phyloP scores from a whole-genome alignment of 2,329 filamentous ascomycete species.

The Alternaria longipes region DNA sequence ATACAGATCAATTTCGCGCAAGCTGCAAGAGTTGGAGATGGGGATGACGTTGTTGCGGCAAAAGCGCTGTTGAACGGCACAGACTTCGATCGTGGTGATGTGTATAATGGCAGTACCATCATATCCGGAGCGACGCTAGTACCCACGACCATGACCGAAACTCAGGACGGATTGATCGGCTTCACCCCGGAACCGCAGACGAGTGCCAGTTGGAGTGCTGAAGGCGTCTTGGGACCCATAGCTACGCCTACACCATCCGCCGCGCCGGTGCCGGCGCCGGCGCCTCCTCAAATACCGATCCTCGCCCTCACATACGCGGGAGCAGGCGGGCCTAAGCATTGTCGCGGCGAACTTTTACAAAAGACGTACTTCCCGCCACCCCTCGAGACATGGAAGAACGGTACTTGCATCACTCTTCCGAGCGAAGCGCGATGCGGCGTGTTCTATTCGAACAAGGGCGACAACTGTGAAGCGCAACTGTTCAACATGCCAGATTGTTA shows the following conservation, averaged over 20 bases:
- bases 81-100: slow-evolving; percentile 40
- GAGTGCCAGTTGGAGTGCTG: slow-evolving; percentile 27
- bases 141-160: slow-evolving; percentile 25
- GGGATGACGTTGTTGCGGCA: slow-evolving; percentile 25
- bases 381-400: slow-evolving; percentile 37
- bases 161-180: slow-evolving; percentile 38
- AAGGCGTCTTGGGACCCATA: slow-evolving; percentile 37
- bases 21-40: slow-evolving; percentile 33
- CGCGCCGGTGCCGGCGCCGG: slow-evolving; percentile 8
- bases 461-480: slow-evolving; percentile 47
- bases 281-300: slow-evolving; percentile 40
- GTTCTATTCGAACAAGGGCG: slow-evolving; percentile 46
- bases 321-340: slow-evolving; percentile 48
- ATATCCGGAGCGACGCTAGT: slow-evolving; percentile 21
- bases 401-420: slow-evolving; percentile 46
- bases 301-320: slow-evolving; percentile 45
- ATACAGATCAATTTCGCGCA: slow-evolving; percentile 39
- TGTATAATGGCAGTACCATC: slow-evolving; percentile 33
- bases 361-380: slow-evolving; percentile 38
- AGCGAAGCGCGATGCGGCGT: slow-evolving; percentile 45
- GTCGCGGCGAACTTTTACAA: slow-evolving; percentile 43
- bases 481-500: slow-evolving; percentile 42
- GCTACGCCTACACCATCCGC: slow-evolving; percentile 23
- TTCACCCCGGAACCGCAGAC: slow-evolving; percentile 26
- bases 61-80: slow-evolving; percentile 43